Base-by-base conservation (phyloP, 1,284 basidiomycete genomes). In the Papiliotrema terrestris region DNA sequence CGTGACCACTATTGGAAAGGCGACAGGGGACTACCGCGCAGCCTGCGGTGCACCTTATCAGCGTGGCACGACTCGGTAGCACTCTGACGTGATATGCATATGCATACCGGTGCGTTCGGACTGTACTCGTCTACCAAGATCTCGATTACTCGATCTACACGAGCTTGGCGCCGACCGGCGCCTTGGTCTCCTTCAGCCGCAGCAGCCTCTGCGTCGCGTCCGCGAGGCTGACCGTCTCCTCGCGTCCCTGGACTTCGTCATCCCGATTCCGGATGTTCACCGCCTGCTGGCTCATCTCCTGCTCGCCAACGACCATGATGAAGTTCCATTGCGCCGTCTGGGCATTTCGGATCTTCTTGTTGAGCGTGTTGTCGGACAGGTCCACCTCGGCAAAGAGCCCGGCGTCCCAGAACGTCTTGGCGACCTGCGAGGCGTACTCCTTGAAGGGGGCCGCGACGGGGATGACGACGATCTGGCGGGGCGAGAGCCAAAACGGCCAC, bases 401-500 rank as follows among this genome's bases (percentile, higher is more conserved):
- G 8, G 83, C 78, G 52, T 83, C 81, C 62, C 81, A 82, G 14
- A 98, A 82, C 59, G 80, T 82, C 52, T 85, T 80, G 29, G 83
- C 82, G 35, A 98, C 85, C 71, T 91, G 83, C 46, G 85, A 79
- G 2, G 95, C 95, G 71, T 98, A 99, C 29, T 88, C 89, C 79
- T 88, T 89, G 89, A 92, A 79, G 68, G 69, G 57, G 51, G 82
- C 84, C 17, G 94, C 92, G 36, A 98, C 92, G 2, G 96, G 96
- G 48, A 99, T 89, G 54, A 98, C 88, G 26, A 96, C 79, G 25
- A 97, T 86, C 78, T 98, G 96, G 45, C 96, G 84, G 14, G 96
- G 96, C 0, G 88, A 93, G 48, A 98, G 73, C 96, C 96, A 99
- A 83, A 98, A 97, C 4, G 96, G 96, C 94, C 95, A 99, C 80